Conservation (phyloP, 164 flowering plant species). For the Vitis labrusca region DNA sequence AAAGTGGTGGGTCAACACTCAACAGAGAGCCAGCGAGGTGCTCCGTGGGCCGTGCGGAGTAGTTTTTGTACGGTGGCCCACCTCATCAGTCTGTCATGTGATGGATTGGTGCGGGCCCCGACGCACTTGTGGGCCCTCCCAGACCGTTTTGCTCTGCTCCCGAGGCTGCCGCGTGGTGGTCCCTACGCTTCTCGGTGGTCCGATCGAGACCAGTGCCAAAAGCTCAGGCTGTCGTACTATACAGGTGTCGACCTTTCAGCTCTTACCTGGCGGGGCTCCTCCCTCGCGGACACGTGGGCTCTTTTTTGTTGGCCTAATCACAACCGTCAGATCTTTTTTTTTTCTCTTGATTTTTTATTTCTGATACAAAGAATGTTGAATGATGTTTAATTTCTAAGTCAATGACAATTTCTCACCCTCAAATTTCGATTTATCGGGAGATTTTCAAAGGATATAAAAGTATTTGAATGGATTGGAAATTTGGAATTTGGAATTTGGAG, state of each 20-base stretch:
- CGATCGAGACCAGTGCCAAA: constrained; percentile 13
- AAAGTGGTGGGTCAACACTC: constrained; percentile 19
- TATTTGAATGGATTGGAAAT: too few relatives aligned
- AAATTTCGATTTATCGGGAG: too few relatives aligned
- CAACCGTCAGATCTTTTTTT: too few relatives aligned
- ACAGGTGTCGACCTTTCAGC: constrained; percentile 10
- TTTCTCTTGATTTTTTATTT: too few relatives aligned
- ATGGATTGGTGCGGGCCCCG: constrained; percentile 21
- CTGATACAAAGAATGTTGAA: too few relatives aligned
- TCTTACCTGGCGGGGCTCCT: neutral
- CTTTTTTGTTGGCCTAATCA: neutral
- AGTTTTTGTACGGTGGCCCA: neutral
- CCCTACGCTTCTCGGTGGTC: constrained; percentile 19
- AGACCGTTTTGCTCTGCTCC: constrained; percentile 14
- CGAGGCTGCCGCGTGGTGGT: constrained; percentile 27
- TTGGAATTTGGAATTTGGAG: too few relatives aligned
- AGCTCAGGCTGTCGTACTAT: neutral
- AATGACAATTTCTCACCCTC: too few relatives aligned
- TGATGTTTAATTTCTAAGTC: too few relatives aligned
- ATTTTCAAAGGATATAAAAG: too few relatives aligned
- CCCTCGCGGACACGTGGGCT: constrained; percentile 10
- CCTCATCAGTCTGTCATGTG: constrained; percentile 16
- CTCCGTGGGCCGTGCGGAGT: constrained; percentile 19
- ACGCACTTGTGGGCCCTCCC: constrained; percentile 7
- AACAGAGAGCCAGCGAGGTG: neutral